Base-by-base conservation (phyloP, 768 basidiomycete species). In the Trametes sanguinea region DNA sequence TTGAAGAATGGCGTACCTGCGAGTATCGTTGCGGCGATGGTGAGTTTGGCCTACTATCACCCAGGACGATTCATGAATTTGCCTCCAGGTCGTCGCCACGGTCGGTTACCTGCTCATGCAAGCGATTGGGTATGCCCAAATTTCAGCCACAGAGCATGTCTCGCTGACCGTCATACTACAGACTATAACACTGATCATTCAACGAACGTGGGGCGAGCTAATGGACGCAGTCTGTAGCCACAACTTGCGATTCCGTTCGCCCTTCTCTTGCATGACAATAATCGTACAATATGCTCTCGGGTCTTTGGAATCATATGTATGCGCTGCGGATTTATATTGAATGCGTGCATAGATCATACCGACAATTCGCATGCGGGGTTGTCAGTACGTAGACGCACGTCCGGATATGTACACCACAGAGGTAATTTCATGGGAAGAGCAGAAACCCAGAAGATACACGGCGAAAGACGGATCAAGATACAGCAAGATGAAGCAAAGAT, bases 1-100 rank as follows among this genome's bases (percentile, higher is more conserved):
- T 75, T 97, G 67, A 93, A 92, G 79, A 95, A 94, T 66, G 94
- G 95, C 47, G 86, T 98, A 16, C 95, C 94, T 0, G 93, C 95
- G n/a, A 95, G 93, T 65, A 80, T 97, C 58, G 85, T 98, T 46
- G 91, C 96, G 13, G 87, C 90, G 0, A 70, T 89, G 67, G 94
- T 96, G 68, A 65, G 85, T 17, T 32, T 17, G 17, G 57, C 37
- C 17, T 58, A 50, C 48, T 33, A 16, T 22, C 22, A 22, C 35
- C 2, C 35, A 37, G 35, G 35, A 37, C 11, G 35, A 11, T 11
- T 37, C 11, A 11, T 6, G 6, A 37, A 37, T 6, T 11, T 11
- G 6, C 11, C 11, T 37, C 17, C 65, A 94, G 91, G 87, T 94
- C 51, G 90, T 95, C 46, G 80, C 89, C n/a, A 93, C 92, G 0